phyloP scores from a whole-genome alignment of 306 rosid species.

The Carpinus fangiana region DNA sequence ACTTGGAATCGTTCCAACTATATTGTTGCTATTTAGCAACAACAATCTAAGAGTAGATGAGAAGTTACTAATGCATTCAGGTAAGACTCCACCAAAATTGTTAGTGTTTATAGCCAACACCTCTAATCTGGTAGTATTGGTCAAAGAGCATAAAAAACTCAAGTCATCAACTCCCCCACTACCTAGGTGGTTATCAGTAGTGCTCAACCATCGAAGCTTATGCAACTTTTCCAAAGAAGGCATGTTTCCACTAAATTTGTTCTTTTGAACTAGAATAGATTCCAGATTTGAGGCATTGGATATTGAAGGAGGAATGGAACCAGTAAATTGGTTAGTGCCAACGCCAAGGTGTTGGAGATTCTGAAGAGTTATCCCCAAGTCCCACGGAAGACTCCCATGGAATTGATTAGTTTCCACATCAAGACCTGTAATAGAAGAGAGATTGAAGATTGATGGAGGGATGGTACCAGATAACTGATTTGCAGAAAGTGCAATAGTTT shows the following conservation, averaged over 20 bases:
- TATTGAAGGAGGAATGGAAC: background rate
- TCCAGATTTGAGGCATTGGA: background rate
- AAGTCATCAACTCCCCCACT: background rate
- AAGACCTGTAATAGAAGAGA: background rate
- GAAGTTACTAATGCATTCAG: background rate
- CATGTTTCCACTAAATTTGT: background rate
- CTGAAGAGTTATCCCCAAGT: background rate
- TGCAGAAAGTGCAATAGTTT: rapidly evolving
- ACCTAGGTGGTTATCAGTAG: too few relatives aligned
- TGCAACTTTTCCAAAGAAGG: background rate
- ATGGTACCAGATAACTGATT: background rate
- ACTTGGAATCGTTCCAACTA: background rate
- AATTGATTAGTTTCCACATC: background rate
- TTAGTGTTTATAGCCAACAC: background rate
- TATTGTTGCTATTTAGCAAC: rapidly evolving
- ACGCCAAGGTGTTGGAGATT: rapidly evolving
- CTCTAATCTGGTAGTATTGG: background rate
- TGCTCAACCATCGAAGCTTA: background rate
- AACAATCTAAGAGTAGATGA: background rate
- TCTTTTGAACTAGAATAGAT: rapidly evolving
- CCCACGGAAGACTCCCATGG: background rate
- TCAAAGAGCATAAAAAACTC: background rate
- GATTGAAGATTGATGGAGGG: background rate
- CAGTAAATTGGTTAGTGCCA: rapidly evolving
- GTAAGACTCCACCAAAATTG: background rate